phyloP scores from a whole-genome alignment of 2,329 filamentous ascomycete genomes.

The Mycogone perniciosa region DNA sequence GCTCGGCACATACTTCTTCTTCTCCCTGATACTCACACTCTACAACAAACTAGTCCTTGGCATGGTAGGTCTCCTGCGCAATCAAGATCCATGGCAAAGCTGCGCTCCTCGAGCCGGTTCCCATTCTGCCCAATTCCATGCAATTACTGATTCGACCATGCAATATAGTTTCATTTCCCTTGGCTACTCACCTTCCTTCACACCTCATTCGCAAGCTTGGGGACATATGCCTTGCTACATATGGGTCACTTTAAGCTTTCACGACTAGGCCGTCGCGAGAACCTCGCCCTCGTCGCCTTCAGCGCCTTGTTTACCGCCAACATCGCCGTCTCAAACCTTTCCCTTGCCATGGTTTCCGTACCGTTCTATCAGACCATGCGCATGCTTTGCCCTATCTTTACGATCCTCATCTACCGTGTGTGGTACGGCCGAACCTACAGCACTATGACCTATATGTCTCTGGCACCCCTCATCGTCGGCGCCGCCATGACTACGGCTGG shows the following conservation, averaged over 20 bases:
- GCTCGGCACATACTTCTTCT: slow-evolving; percentile 47
- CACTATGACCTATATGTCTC: slow-evolving; percentile 50
- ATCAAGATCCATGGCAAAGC: neutral
- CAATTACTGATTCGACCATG: neutral
- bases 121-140: neutral
- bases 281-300: slow-evolving; percentile 50
- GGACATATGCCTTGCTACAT: slow-evolving; percentile 47
- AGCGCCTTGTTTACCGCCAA: slow-evolving; percentile 57
- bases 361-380: slow-evolving; percentile 61
- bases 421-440: slow-evolving; percentile 51
- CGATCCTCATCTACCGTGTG: slow-evolving; percentile 53
- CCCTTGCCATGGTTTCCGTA: slow-evolving; percentile 56
- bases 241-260: slow-evolving; percentile 48
- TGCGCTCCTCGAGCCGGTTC: neutral
- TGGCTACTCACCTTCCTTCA: slow-evolving; percentile 56
- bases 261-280: slow-evolving; percentile 45
- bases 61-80: slow-evolving; percentile 31
- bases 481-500: slow-evolving; percentile 55
- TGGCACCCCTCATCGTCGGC: slow-evolving; percentile 54
- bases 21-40: slow-evolving; percentile 43
- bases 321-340: slow-evolving; percentile 58
- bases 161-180: slow-evolving; percentile 48
- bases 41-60: slow-evolving; percentile 55
- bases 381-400: slow-evolving; percentile 55
- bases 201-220: slow-evolving; percentile 50